Percentiles rank a stretch among this genome's conserved stretches.
These are phyloP conservation scores for Fraxinus dipetala DNA, from an alignment of 305 asterid genomes.

Conservation along the genomic window DNA sequence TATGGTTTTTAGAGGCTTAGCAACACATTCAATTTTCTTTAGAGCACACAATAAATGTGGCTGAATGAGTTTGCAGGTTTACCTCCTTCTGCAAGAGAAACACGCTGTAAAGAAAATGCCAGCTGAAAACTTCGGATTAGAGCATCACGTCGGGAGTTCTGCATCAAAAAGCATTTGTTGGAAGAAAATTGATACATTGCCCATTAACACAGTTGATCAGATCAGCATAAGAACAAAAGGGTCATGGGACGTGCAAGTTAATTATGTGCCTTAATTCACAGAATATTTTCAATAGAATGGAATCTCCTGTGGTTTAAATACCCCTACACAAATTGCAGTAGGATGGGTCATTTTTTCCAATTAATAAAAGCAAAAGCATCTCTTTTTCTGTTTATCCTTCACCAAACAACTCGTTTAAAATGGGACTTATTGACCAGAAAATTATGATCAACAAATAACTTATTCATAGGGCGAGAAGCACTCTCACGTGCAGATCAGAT, in stretches of 20 bases:
- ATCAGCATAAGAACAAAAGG: not conserved
- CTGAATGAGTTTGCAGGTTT: slow-evolving; percentile 8
- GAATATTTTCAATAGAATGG: not conserved
- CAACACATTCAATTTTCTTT: not conserved
- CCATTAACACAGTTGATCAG: slow-evolving; percentile 7
- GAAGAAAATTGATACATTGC: slow-evolving; percentile 1
- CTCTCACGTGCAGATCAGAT: not conserved
- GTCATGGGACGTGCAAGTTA: not conserved
- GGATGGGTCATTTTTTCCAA: not conserved
- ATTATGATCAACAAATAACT: not conserved
- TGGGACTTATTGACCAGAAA: not conserved
- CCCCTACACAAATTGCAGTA: not conserved
- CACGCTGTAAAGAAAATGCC: slow-evolving; percentile 63
- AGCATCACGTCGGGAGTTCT: slow-evolving; percentile 71
- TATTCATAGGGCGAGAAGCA: not conserved
- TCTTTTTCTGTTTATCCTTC: not conserved
- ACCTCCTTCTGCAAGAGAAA: slow-evolving; percentile 68
- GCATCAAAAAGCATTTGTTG: slow-evolving; percentile 27
- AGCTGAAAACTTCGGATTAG: slow-evolving; percentile 71
- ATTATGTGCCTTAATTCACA: not conserved
- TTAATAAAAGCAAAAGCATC: not conserved
- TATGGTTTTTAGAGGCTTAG: not conserved
- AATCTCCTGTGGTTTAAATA: not conserved
- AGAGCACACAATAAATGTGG: not conserved
- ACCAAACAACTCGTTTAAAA: not conserved